A percentile compares a stretch with the other conserved stretches of the same genome.
Conservation (phyloP, 1,284 basidiomycete genomes). For the Cryptococcus sp. region DNA sequence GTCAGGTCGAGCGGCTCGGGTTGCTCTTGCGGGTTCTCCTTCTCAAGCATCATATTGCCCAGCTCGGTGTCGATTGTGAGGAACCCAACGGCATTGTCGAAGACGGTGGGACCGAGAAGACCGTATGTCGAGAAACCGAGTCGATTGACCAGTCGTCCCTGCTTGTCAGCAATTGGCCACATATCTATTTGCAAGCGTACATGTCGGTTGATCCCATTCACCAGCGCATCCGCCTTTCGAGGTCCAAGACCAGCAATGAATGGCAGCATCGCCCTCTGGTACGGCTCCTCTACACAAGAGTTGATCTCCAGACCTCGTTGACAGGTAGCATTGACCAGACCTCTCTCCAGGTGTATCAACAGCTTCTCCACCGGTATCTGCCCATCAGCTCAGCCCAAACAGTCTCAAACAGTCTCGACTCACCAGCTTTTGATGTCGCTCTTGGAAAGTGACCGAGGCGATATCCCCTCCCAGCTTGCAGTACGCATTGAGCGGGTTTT, state of each 20-base stretch:
- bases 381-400: constrained; percentile 6
- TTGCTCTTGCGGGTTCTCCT: constrained; percentile 56
- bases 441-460: constrained; percentile 69
- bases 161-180: constrained; percentile 45
- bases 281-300: constrained; percentile 75
- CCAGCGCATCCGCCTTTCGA: constrained; percentile 80
- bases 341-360: constrained; percentile 72
- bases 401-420: constrained; percentile 34
- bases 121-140: constrained; percentile 70
- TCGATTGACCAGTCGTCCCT: constrained; percentile 73
- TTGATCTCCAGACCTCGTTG: constrained; percentile 95
- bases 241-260: constrained; percentile 93
- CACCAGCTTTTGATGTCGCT: constrained; percentile 81
- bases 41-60: constrained; percentile 50
- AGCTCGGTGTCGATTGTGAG: constrained; percentile 73
- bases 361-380: constrained; percentile 83
- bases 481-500: constrained; percentile 91
- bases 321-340: constrained; percentile 83
- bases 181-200: background rate
- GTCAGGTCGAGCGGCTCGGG: constrained; percentile 92
- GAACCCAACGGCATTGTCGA: constrained; percentile 86
- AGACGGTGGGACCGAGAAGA: constrained; percentile 76
- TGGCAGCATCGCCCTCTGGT: constrained; percentile 80
- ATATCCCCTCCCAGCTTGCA: constrained; percentile 79
- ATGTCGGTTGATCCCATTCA: constrained; percentile 68